Evolutionary conservation across 225 moss, liverwort and hornwort genomes (phyloP).

Genomic region (Straminergon stramineum): DNA sequence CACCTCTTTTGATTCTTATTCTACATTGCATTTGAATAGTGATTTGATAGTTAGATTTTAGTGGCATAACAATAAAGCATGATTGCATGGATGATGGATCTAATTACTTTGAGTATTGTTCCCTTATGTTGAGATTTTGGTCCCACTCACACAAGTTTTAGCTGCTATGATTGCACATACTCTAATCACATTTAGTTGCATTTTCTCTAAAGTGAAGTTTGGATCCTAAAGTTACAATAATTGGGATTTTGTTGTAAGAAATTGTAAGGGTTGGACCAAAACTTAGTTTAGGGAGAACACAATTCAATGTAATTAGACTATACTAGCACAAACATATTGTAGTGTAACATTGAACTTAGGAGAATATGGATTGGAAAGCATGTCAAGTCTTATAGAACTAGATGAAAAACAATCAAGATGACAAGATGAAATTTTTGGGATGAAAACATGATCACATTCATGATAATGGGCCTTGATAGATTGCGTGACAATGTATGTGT

Average conservation of each 20-base stretch:
- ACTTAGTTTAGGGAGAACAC: background rate
- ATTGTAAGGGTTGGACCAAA: background rate
- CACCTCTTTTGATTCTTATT: background rate
- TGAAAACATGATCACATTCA: too few species aligned
- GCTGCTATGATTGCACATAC: background rate
- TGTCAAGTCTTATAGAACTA: too few species aligned
- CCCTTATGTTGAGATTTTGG: background rate
- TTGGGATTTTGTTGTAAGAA: background rate
- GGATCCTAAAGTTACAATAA: background rate
- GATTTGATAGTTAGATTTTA: background rate
- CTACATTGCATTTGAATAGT: background rate
- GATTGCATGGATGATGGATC: background rate
- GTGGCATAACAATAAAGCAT: rapidly evolving
- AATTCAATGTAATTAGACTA: background rate
- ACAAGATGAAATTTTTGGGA: too few species aligned
- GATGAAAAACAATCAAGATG: too few species aligned
- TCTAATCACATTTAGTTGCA: background rate
- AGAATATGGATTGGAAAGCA: too few species aligned
- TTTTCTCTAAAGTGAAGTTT: background rate
- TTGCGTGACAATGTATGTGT: too few species aligned
- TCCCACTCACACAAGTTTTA: background rate
- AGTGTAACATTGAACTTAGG: too few species aligned
- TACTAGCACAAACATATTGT: too few species aligned
- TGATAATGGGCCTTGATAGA: too few species aligned
- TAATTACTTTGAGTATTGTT: background rate